phyloP scores from a whole-genome alignment of 345 rosid species.

The Capsella bursapastoris region DNA sequence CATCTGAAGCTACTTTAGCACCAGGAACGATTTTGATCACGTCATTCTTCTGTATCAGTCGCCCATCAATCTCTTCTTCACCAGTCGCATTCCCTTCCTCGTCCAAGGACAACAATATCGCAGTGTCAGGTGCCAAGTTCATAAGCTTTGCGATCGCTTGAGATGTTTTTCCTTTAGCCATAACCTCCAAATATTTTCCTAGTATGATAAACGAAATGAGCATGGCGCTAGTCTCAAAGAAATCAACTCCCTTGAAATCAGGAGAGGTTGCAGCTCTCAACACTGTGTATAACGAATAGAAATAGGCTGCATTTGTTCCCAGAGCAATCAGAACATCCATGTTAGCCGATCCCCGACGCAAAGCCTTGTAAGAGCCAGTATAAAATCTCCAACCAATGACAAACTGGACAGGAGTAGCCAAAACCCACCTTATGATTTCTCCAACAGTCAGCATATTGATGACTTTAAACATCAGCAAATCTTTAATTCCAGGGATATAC shows the following conservation, averaged over 20 bases:
- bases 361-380: slow-evolving; percentile 74
- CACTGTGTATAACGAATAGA: slow-evolving; percentile 80
- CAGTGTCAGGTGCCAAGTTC: slow-evolving; percentile 81
- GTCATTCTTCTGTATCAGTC: slow-evolving; percentile 82
- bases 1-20: slow-evolving; percentile 75
- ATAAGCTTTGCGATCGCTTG: slow-evolving; percentile 95
- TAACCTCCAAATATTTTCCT: slow-evolving; percentile 86
- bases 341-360: slow-evolving; percentile 82
- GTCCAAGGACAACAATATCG: slow-evolving; percentile 63
- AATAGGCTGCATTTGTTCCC: slow-evolving; percentile 94
- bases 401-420: slow-evolving; percentile 89
- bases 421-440: slow-evolving; percentile 66
- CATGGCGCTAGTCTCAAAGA: slow-evolving; percentile 98
- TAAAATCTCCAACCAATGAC: slow-evolving; percentile 83
- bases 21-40: slow-evolving; percentile 79
- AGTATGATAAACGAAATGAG: slow-evolving; percentile 88
- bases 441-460: slow-evolving; percentile 81
- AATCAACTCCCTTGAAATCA: slow-evolving; percentile 68
- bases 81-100: slow-evolving; percentile 61
- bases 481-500: slow-evolving; percentile 73
- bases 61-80: slow-evolving; percentile 85
- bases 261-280: slow-evolving; percentile 75
- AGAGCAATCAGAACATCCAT: slow-evolving; percentile 95
- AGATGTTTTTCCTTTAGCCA: slow-evolving; percentile 91
- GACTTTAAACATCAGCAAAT: slow-evolving; percentile 62